Evolutionary conservation across 768 basidiomycete species (phyloP).

Genomic region (Hydnomerulius pinastri): DNA sequence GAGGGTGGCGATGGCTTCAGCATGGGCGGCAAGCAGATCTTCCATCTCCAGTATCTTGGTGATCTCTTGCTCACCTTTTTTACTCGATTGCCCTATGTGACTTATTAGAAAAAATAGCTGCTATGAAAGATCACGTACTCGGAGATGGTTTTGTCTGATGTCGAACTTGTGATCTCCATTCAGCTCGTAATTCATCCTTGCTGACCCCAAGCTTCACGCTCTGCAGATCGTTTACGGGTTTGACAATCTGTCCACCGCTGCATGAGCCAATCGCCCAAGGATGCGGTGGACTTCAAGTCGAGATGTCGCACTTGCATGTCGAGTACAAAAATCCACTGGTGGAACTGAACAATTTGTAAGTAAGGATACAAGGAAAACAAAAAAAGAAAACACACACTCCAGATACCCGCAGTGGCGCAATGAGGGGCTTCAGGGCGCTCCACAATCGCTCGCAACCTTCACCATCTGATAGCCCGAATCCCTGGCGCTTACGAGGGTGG

Average conservation of each 20-base stretch:
- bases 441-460: conserved; percentile 39
- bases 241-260: conserved; percentile 5
- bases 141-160: conserved; percentile 3
- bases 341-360: conserved; percentile 18
- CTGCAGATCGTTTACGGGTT: not conserved
- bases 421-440: conserved; percentile 27
- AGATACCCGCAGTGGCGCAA: conserved; percentile 31
- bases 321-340: conserved; percentile 26
- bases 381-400: too few species aligned
- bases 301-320: conserved; percentile 26
- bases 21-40: not conserved
- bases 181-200: not conserved
- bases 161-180: conserved; percentile 5
- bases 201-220: not conserved
- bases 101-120: not conserved
- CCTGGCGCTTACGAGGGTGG: conserved; percentile 30
- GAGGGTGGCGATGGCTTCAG: not conserved
- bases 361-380: conserved; percentile 6
- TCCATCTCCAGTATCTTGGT: conserved; percentile 3
- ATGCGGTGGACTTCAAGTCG: conserved; percentile 2
- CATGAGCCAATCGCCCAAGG: conserved; percentile 15
- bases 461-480: too few species aligned
- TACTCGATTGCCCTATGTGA: not conserved
- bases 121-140: not conserved
- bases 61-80: conserved; percentile 3